These are phyloP conservation scores for Cucurbita pepo DNA, from an alignment of 306 rosid genomes.

Conservation along the genomic window DNA sequence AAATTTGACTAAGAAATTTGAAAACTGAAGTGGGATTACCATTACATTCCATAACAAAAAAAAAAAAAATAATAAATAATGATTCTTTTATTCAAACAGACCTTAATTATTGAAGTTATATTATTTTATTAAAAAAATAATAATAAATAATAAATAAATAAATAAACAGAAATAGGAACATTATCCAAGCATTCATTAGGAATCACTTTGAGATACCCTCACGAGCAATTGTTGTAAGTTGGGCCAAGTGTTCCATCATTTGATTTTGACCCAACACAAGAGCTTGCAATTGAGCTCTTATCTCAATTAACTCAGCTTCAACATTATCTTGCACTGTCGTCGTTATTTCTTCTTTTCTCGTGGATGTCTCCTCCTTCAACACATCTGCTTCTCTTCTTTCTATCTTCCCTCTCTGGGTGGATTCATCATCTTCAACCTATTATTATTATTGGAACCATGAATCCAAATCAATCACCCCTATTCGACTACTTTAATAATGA, in stretches of 20 bases:
- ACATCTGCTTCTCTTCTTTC: background rate
- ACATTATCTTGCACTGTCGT: background rate
- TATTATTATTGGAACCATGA: background rate
- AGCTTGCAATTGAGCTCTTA: conserved; percentile 2
- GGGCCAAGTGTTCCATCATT: conserved; percentile 1
- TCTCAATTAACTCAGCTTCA: background rate
- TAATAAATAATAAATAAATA: no score
- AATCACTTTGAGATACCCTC: background rate
- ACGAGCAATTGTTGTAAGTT: background rate
- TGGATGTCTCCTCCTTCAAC: background rate
- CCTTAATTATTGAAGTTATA: no score
- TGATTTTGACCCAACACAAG: background rate
- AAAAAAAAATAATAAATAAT: no score
- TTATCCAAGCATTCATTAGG: background rate
- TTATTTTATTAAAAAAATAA: no score
- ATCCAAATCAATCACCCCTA: background rate
- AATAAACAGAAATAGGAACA: background rate
- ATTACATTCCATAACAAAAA: no score
- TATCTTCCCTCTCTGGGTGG: background rate
- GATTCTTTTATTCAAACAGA: no score
- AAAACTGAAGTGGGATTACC: no score
- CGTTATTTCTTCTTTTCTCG: conserved; percentile 1
- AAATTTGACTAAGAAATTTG: no score
- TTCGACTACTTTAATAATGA: background rate
- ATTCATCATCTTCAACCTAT: background rate